Evolutionary conservation across 1,284 basidiomycete species (phyloP).

Genomic region (Tetrapyrgos nigripes): DNA sequence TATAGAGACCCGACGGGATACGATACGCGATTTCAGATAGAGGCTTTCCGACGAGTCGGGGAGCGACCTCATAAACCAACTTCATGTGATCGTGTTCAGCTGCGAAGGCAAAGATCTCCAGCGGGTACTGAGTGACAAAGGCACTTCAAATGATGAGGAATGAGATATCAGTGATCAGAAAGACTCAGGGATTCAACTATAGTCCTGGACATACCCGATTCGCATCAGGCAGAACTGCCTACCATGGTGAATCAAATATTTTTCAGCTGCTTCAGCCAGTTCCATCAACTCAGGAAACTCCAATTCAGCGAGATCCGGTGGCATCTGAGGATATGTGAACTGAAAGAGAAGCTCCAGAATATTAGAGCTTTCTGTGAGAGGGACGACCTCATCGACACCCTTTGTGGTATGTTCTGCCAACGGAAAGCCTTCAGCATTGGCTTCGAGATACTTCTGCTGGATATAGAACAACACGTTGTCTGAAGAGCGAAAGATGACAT

Average conservation of each 20-base stretch:
- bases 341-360: constrained; percentile 1
- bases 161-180: too few relatives aligned
- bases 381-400: background rate
- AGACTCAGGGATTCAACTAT: background rate
- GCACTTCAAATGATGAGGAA: too few relatives aligned
- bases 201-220: background rate
- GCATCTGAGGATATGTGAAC: background rate
- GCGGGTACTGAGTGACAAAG: constrained; percentile 1
- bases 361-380: background rate
- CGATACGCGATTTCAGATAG: background rate
- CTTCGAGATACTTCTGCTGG: background rate
- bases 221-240: background rate
- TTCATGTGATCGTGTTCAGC: constrained; percentile 32
- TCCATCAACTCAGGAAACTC: background rate
- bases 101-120: constrained; percentile 26
- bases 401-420: background rate
- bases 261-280: constrained; percentile 1
- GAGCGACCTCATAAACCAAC: constrained; percentile 26
- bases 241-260: background rate
- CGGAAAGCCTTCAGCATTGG: background rate
- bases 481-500: background rate
- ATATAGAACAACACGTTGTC: background rate
- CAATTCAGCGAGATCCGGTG: background rate
- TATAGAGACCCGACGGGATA: constrained; percentile 1
- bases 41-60: constrained; percentile 11